These are phyloP conservation scores for Barnettozyma wickerhamii DNA, from an alignment of 805 yeast species.

Conservation along the genomic window DNA sequence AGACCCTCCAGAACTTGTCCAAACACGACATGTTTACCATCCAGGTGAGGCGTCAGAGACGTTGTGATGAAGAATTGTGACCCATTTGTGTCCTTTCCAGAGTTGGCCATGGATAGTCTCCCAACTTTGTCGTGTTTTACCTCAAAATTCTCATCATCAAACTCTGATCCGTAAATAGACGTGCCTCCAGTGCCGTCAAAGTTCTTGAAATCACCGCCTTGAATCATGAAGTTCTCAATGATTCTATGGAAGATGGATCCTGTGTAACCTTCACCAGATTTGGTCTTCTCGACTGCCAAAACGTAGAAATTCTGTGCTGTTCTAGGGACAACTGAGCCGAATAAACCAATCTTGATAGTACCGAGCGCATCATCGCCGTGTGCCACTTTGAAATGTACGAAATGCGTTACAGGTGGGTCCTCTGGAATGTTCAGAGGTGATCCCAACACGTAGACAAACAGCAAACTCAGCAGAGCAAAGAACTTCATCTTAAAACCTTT, in stretches of 20 bases:
- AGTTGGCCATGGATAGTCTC: conserved; percentile 67
- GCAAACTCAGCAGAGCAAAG: conserved; percentile 3
- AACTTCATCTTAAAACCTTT: conserved; percentile 12
- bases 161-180: conserved; percentile 70
- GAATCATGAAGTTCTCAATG: conserved; percentile 70
- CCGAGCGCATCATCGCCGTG: conserved; percentile 22
- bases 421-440: conserved; percentile 12
- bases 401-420: conserved; percentile 26
- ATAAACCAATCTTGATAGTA: conserved; percentile 53
- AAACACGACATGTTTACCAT: conserved; percentile 68
- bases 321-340: conserved; percentile 61
- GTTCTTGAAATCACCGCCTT: conserved; percentile 81
- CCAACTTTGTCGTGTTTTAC: conserved; percentile 67
- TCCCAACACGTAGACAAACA: conserved; percentile 6
- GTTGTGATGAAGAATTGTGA: conserved; percentile 71
- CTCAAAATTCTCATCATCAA: conserved; percentile 74
- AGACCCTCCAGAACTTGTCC: conserved; percentile 72
- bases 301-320: conserved; percentile 57
- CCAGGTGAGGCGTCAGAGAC: conserved; percentile 41
- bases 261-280: conserved; percentile 40
- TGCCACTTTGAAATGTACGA: conserved; percentile 20
- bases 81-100: conserved; percentile 64
- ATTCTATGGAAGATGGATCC: conserved; percentile 70
- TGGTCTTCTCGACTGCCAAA: conserved; percentile 32
- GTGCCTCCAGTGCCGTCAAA: conserved; percentile 70